Percentiles rank a stretch among this genome's conserved stretches.
Conservation (phyloP, 179 eudicot genomes). For the Carnegiea gigantea region DNA sequence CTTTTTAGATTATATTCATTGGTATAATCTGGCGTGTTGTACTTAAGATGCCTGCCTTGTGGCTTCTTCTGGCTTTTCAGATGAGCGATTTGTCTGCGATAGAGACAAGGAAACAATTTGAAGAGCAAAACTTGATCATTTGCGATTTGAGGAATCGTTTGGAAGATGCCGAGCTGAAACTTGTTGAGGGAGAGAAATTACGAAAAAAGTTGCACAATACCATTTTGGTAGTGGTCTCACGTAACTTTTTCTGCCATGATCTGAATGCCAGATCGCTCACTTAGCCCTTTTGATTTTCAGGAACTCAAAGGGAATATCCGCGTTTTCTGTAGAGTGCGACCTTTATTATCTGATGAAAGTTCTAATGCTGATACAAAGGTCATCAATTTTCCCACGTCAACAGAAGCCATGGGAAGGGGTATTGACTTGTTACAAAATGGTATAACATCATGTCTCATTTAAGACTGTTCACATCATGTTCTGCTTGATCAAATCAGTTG, state of each 20-base stretch:
- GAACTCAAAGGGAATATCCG: slow-evolving; percentile 95
- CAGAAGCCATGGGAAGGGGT: slow-evolving; percentile 74
- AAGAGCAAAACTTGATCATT: slow-evolving; percentile 61
- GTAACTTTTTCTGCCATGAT: slow-evolving; percentile 9
- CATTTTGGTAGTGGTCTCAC: slow-evolving; percentile 57
- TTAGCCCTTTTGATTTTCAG: slow-evolving; percentile 34
- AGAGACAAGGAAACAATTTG: slow-evolving; percentile 67
- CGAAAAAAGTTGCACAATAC: slow-evolving; percentile 95
- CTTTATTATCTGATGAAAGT: slow-evolving; percentile 68
- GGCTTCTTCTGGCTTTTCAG: slow-evolving; percentile 37
- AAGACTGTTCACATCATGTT: background rate
- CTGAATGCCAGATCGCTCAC: slow-evolving; percentile 6
- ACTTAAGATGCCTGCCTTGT: background rate
- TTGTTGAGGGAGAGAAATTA: slow-evolving; percentile 80
- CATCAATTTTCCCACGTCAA: slow-evolving; percentile 63
- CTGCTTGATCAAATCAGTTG: background rate
- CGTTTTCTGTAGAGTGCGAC: slow-evolving; percentile 93
- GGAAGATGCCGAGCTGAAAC: slow-evolving; percentile 76
- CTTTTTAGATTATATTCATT: background rate
- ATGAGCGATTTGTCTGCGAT: slow-evolving; percentile 63
- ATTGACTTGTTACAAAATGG: slow-evolving; percentile 86
- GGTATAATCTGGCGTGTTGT: background rate
- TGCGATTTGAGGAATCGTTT: slow-evolving; percentile 68
- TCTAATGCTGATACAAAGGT: slow-evolving; percentile 55
- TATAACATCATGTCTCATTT: slow-evolving; percentile 25